phyloP scores from a whole-genome alignment of 192 early-diverging fungal species.

The Funneliformis mosseae region DNA sequence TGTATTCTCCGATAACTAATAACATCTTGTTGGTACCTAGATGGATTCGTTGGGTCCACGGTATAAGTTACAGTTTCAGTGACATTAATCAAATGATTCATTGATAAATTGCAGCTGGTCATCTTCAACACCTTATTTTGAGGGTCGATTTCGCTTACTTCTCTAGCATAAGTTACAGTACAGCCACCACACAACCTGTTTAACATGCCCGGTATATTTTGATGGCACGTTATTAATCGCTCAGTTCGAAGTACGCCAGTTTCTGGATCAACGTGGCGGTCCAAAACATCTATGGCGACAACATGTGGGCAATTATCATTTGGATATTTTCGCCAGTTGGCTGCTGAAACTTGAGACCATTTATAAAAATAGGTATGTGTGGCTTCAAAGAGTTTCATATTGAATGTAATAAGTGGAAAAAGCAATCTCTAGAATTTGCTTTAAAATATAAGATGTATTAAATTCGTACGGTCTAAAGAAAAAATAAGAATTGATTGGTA shows the following conservation, averaged over 20 bases:
- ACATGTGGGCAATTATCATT: conserved; percentile 94
- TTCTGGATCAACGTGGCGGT: conserved; percentile 74
- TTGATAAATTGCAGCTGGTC: conserved; percentile 82
- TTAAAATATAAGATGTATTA: too few species aligned
- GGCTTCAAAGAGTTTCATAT: conserved; percentile 86
- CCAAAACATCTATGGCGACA: conserved; percentile 85
- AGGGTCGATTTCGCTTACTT: conserved; percentile 88
- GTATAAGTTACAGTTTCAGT: conserved; percentile 85
- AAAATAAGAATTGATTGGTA: background rate
- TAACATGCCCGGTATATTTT: conserved; percentile 83
- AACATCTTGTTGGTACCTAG: conserved; percentile 32
- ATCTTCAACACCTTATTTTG: conserved; percentile 69
- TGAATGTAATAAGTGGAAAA: background rate
- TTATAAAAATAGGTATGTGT: conserved; percentile 78
- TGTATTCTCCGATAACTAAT: too few species aligned
- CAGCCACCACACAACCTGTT: conserved; percentile 65
- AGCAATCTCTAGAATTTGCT: background rate
- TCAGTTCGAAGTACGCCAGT: conserved; percentile 88
- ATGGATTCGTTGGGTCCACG: conserved; percentile 58
- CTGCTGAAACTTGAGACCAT: conserved; percentile 81
- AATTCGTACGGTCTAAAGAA: background rate
- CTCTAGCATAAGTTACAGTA: conserved; percentile 81
- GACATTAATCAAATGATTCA: conserved; percentile 80
- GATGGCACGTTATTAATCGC: conserved; percentile 86
- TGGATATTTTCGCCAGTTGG: conserved; percentile 98